phyloP scores from a whole-genome alignment of 108 stramenopile species.

The Pseudonitzschia delicatissima region DNA sequence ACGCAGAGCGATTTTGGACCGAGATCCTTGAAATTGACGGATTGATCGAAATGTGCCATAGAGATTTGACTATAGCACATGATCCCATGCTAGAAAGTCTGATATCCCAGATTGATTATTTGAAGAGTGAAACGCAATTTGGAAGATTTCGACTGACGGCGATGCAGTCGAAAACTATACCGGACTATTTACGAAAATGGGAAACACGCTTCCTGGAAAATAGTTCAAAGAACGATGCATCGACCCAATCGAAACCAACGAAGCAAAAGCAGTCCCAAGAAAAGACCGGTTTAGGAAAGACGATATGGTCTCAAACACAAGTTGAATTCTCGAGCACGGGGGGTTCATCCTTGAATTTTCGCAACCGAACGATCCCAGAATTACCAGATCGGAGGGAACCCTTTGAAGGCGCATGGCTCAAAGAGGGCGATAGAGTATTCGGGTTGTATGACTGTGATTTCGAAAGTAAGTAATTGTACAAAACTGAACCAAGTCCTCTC shows the following conservation, averaged over 20 bases:
- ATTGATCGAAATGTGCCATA: slow-evolving; percentile 22
- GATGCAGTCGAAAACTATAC: slow-evolving; percentile 21
- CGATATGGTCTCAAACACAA: background rate
- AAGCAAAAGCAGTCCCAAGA: background rate
- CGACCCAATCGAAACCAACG: background rate
- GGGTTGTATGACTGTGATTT: slow-evolving; percentile 31
- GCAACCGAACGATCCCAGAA: slow-evolving; percentile 3
- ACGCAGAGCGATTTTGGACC: slow-evolving; percentile 34
- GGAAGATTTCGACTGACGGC: slow-evolving; percentile 30
- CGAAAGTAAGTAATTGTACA: slow-evolving; percentile 39
- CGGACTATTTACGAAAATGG: slow-evolving; percentile 13
- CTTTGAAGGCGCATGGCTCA: slow-evolving; percentile 28
- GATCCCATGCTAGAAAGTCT: slow-evolving; percentile 16
- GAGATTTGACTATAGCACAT: slow-evolving; percentile 14
- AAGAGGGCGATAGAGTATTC: slow-evolving; percentile 49
- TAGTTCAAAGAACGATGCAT: background rate
- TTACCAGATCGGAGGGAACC: slow-evolving; percentile 18
- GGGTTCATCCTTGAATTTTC: background rate
- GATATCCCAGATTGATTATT: slow-evolving; percentile 25
- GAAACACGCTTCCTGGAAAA: slow-evolving; percentile 6
- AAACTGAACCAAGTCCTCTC: too few relatives aligned
- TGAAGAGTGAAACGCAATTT: slow-evolving; percentile 27
- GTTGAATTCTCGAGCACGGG: background rate
- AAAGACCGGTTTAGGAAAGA: background rate
- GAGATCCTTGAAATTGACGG: slow-evolving; percentile 9